Evolutionary conservation across 2,329 filamentous ascomycete genomes (phyloP), one percentile per base, ranked within the genome.

Genomic region (Trichoderma gracile): DNA sequence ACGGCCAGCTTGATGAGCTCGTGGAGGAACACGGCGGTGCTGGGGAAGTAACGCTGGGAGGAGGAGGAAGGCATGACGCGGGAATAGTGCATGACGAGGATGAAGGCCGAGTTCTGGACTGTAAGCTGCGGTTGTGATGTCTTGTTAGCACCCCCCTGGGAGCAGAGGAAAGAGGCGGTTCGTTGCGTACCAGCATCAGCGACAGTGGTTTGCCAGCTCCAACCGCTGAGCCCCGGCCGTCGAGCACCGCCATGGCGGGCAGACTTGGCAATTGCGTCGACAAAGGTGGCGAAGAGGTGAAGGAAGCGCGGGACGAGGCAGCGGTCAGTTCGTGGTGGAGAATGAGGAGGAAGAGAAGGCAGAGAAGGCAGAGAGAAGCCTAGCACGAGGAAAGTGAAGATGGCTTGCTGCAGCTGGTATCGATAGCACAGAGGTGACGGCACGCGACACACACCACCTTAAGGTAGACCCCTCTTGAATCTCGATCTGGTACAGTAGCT

Each of bases 21-120:
- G 76, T 93, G 95, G 68, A 98, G 83, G 75, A 98, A 92, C 62
- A 99, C 92, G 49, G 94, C 93, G 10, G 95, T 98, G 47, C 93
- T 97, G 45, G 94, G 89, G 71, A 95, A 92, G 78, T 97, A 98
- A 74, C 93, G 89, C 73, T 93, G 91, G 69, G 92, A 91, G 74
- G 89, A 88, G 10, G 85, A 82, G 10, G 88, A 84, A n/a, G 93
- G 90, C 93, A 97, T 97, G 66, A 96, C 88, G 69, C 93, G 87
- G 33, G 93, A 97, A 77, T 98, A 97, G 79, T 97, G 94, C 84
- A 97, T 90, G 63, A 97, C 84, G 69, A 94, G 79, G 66, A 92
- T 92, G 66, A 93, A 81, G 27, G 87, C 89, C 8, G 90, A 92
- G 74, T 93, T 93, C 79, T 93, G 76, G 60, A 78, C 86, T 30